Evolutionary conservation across 768 basidiomycete species (phyloP).

Genomic region (Boletus rubroflammeus): DNA sequence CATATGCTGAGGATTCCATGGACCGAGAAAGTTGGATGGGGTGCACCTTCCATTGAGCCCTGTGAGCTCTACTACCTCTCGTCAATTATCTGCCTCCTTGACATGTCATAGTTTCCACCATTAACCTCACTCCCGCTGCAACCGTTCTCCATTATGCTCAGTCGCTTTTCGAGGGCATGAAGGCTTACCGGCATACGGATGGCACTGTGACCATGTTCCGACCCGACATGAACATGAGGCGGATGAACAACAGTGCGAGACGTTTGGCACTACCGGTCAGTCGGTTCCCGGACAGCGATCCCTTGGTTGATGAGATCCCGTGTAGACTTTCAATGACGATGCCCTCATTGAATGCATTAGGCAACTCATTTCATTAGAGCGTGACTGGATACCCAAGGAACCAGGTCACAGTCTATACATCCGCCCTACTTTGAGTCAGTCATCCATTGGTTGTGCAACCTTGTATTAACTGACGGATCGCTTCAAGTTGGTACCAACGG

Average conservation of each 20-base stretch:
- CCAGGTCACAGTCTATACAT: slow-evolving; percentile 91
- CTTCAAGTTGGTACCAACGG: slow-evolving; percentile 62
- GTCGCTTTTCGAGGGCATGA: slow-evolving; percentile 89
- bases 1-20: slow-evolving; percentile 84
- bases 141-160: slow-evolving; percentile 94
- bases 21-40: slow-evolving; percentile 75
- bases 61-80: slow-evolving; percentile 46
- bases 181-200: slow-evolving; percentile 76
- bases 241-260: slow-evolving; percentile 83
- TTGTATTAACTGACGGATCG: slow-evolving; percentile 1
- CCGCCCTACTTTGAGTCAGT: slow-evolving; percentile 68
- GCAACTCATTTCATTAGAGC: slow-evolving; percentile 78
- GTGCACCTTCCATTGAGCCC: slow-evolving; percentile 73
- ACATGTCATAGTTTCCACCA: slow-evolving; percentile 19
- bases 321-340: slow-evolving; percentile 72
- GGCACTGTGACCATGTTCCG: slow-evolving; percentile 83
- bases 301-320: slow-evolving; percentile 3
- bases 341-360: slow-evolving; percentile 78
- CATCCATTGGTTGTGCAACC: not conserved
- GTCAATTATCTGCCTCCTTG: not conserved
- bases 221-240: slow-evolving; percentile 96
- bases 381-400: slow-evolving; percentile 86
- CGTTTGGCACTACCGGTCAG: slow-evolving; percentile 75
- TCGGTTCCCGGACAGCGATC: not conserved
- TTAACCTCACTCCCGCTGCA: slow-evolving; percentile 33